These are phyloP conservation scores for Solanum dulcamara DNA, from an alignment of 257 asterid species.

Conservation along the genomic window DNA sequence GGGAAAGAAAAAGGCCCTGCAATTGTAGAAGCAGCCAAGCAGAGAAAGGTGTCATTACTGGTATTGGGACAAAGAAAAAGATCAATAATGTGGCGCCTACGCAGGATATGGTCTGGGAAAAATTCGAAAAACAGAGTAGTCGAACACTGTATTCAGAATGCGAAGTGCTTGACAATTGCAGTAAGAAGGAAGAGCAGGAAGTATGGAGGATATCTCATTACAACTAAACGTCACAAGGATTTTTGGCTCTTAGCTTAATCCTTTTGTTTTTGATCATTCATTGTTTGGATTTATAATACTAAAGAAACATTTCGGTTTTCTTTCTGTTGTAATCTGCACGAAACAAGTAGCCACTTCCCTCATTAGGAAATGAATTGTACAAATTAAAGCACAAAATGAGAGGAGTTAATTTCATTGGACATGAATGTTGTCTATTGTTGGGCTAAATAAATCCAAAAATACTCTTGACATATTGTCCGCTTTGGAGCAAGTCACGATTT, in stretches of 20 bases:
- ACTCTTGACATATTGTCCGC: background rate
- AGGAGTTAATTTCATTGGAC: background rate
- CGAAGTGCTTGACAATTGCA: constrained; percentile 84
- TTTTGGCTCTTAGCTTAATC: constrained; percentile 87
- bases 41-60: constrained; percentile 35
- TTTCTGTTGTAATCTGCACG: background rate
- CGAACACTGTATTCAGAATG: constrained; percentile 68
- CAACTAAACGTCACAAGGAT: constrained; percentile 85
- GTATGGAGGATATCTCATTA: constrained; percentile 78
- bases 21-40: constrained; percentile 62
- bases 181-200: constrained; percentile 67
- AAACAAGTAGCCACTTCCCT: background rate
- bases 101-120: constrained; percentile 38
- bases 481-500: background rate
- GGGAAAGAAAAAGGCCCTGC: constrained; percentile 58
- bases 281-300: background rate
- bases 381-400: background rate
- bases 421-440: background rate
- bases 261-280: background rate
- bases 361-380: constrained; percentile 9
- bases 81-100: constrained; percentile 48
- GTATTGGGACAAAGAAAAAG: constrained; percentile 65
- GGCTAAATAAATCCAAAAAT: background rate
- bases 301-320: background rate
- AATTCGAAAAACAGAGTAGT: constrained; percentile 29